Evolutionary conservation across 73 alveolate genomes (phyloP), one percentile per base, ranked within the genome.

Genomic region (Stentor coeruleus): DNA sequence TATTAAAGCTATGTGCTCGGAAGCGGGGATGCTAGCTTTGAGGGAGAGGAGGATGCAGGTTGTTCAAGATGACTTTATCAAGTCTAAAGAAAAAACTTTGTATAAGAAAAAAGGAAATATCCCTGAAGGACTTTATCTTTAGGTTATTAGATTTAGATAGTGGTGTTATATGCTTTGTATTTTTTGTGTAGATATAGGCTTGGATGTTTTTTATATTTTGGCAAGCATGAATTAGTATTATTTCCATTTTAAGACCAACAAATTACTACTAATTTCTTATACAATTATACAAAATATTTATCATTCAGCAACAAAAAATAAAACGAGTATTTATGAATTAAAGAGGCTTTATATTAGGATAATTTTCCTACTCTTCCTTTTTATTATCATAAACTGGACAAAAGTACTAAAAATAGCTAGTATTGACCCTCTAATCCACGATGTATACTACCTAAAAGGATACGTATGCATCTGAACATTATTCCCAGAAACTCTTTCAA

Each of bases 11-110:
- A 96, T 98, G 83, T 91, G 99, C 90, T 95, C 99, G 59, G 99
- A 98, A 86, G 98, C 99, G 1, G 99, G 99, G 28, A 94, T 98
- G 72, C 84, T 98, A 6, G 99, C 99, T 11, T 91, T 98, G 41
- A 97, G 99, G 83, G 99, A 97, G 89, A 97, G 99, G 84, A 91
- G 99, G 81, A 98, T 96, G 98, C 96, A 91, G 90, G 98, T 98
- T 31, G 89, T 95, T 20, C 86, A 86, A 82, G 95, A 86, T 39
- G 99, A 98, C 90, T 95, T 98, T 83, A 94, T 98, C 77, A 96
- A 95, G 79, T 98, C 99, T 3, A 98, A 96, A 88, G 99, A 98
- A 86, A 98, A 98, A 92, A 98, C 96, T 3, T 96, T 98, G 81
- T 98, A 98, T 93, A 93, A 91, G 85, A 98, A 98, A 96, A 98